These are phyloP conservation scores for Saccharum hybrid DNA, from an alignment of 202 grass and related monocot genomes.

Conservation along the genomic window DNA sequence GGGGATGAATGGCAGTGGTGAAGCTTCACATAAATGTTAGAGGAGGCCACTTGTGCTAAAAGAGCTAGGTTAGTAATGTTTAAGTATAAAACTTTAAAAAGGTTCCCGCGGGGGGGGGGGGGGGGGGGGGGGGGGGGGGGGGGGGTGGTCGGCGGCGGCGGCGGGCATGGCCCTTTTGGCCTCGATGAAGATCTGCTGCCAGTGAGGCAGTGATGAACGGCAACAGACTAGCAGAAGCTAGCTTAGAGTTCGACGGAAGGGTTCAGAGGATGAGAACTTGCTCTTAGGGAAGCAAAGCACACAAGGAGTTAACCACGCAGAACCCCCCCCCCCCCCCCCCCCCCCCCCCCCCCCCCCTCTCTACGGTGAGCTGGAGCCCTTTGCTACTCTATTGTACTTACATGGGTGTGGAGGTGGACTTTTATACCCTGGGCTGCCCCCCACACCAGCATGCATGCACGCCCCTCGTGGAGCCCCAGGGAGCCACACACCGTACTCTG, in stretches of 20 bases:
- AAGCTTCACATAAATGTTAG: not conserved
- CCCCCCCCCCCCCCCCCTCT: no score
- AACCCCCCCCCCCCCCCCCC: no score
- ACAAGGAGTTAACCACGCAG: not conserved
- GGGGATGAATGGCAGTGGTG: not conserved
- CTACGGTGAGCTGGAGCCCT: not conserved
- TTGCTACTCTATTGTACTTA: not conserved
- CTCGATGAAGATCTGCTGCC: fast-evolving
- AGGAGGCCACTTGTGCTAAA: not conserved
- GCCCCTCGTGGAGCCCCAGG: not conserved
- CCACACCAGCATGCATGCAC: no score
- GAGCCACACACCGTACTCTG: not conserved
- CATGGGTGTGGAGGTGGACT: not conserved
- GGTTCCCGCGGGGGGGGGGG: no score
- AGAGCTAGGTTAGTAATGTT: not conserved
- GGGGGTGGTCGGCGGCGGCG: no score
- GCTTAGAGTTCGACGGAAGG: not conserved
- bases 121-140: no score
- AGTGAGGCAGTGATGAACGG: not conserved
- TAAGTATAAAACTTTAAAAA: no score
- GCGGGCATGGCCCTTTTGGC: not conserved
- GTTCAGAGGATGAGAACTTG: not conserved
- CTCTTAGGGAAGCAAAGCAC: not conserved
- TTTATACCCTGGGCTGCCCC: not conserved
- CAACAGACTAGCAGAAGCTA: not conserved